These are phyloP conservation scores for Parathielavia appendiculata DNA, from an alignment of 495 filamentous ascomycete genomes.

Conservation along the genomic window DNA sequence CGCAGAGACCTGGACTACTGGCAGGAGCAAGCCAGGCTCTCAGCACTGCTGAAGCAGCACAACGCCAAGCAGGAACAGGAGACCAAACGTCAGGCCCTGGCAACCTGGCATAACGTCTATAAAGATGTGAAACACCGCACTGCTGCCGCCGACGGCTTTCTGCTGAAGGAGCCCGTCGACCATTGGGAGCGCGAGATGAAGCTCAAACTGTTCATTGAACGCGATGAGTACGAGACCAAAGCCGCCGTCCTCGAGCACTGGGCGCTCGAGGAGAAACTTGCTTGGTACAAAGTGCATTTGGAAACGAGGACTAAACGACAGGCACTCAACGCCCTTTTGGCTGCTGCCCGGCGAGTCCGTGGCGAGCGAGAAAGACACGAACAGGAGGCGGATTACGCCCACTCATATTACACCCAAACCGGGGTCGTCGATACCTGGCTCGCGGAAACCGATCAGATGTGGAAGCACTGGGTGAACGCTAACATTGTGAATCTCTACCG, in stretches of 20 bases:
- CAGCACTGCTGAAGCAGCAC: slow-evolving; percentile 20
- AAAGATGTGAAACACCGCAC: background rate
- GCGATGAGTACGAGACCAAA: slow-evolving; percentile 19
- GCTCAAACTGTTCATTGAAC: slow-evolving; percentile 18
- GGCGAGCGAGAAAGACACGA: slow-evolving; percentile 6
- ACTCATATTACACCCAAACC: slow-evolving; percentile 17
- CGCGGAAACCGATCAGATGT: slow-evolving; percentile 13
- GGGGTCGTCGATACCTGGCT: slow-evolving; percentile 24
- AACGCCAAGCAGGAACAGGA: slow-evolving; percentile 11
- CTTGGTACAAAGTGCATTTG: slow-evolving; percentile 21
- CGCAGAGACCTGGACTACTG: slow-evolving; percentile 19
- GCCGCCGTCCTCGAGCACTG: slow-evolving; percentile 20
- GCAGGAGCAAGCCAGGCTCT: slow-evolving; percentile 28
- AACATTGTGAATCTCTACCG: slow-evolving; percentile 28
- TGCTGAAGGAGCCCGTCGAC: slow-evolving; percentile 17
- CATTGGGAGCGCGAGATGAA: slow-evolving; percentile 27
- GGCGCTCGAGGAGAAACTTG: slow-evolving; percentile 24
- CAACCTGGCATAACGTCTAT: slow-evolving; percentile 15
- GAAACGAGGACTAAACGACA: slow-evolving; percentile 16
- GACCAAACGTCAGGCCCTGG: slow-evolving; percentile 11
- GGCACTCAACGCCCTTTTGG: slow-evolving; percentile 11
- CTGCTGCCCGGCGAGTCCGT: slow-evolving; percentile 3
- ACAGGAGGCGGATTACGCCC: slow-evolving; percentile 19
- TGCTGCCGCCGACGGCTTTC: slow-evolving; percentile 19
- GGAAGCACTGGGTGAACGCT: slow-evolving; percentile 25